Conservation (phyloP, 2,329 filamentous ascomycete genomes). For the Phialophora chinensis region DNA sequence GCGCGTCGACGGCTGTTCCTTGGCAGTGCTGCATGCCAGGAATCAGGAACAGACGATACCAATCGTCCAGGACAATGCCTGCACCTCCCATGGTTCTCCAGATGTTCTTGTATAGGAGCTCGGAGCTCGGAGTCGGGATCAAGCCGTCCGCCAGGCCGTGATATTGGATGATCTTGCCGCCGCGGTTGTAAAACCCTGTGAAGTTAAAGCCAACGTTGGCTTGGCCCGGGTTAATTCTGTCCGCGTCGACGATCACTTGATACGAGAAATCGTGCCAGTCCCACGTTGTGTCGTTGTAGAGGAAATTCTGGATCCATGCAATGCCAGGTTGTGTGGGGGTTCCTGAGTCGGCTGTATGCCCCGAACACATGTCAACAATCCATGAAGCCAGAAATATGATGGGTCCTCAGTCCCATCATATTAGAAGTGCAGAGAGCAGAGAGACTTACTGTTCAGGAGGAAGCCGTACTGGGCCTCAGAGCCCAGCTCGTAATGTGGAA, state of each 20-base stretch:
- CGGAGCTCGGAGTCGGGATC: conserved; percentile 59
- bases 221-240: conserved; percentile 46
- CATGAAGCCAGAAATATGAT: not conserved
- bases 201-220: conserved; percentile 55
- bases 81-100: conserved; percentile 46
- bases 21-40: conserved; percentile 61
- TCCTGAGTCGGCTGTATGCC: not conserved
- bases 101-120: conserved; percentile 60
- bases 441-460: not conserved
- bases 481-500: not conserved
- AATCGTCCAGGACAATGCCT: conserved; percentile 46
- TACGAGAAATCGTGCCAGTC: conserved; percentile 6
- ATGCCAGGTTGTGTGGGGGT: not conserved
- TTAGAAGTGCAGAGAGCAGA: not conserved
- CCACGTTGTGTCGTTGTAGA: not conserved
- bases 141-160: conserved; percentile 55
- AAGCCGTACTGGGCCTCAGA: not conserved
- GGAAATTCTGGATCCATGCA: not conserved
- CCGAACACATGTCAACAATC: not conserved
- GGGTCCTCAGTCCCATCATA: not conserved
- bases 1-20: conserved; percentile 49
- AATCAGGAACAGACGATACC: conserved; percentile 59
- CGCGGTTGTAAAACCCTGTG: conserved; percentile 52
- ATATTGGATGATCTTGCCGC: conserved; percentile 51
- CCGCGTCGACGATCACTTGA: conserved; percentile 42